These are phyloP conservation scores for Apophysomyces ossiformis DNA, from an alignment of 371 early-diverging fungal genomes.

Conservation along the genomic window DNA sequence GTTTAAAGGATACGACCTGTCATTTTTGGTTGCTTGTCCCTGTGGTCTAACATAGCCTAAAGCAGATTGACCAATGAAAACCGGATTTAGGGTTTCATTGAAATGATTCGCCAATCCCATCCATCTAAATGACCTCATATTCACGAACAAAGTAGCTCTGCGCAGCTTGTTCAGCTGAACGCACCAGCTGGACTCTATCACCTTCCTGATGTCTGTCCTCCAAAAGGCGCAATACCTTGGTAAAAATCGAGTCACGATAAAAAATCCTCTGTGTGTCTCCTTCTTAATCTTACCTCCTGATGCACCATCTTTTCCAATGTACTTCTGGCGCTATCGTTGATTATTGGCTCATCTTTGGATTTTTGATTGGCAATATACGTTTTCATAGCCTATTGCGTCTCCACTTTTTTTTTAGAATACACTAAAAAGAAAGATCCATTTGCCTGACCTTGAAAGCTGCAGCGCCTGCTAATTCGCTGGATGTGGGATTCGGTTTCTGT, in stretches of 20 bases:
- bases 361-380: conserved; percentile 34
- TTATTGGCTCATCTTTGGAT: conserved; percentile 25
- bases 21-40: too few species aligned
- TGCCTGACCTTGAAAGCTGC: conserved; percentile 58
- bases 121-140: conserved; percentile 18
- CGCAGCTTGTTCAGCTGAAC: conserved; percentile 28
- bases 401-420: neutral
- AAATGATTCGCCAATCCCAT: neutral
- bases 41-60: too few species aligned
- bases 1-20: too few species aligned
- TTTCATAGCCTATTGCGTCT: conserved; percentile 32
- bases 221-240: neutral
- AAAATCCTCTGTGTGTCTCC: neutral
- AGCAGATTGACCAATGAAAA: too few species aligned
- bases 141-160: conserved; percentile 29
- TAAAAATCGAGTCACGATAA: neutral
- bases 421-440: neutral
- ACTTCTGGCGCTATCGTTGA: conserved; percentile 33
- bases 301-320: conserved; percentile 24
- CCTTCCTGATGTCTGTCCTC: neutral
- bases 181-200: conserved; percentile 5
- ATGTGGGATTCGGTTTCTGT: conserved; percentile 27
- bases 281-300: conserved; percentile 26
- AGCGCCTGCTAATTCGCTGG: conserved; percentile 59
- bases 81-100: too few species aligned